Evolutionary conservation across 1,139 yeast species (phyloP), one percentile per base, ranked within the genome.

Genomic region (Blastobotrys elegans): DNA sequence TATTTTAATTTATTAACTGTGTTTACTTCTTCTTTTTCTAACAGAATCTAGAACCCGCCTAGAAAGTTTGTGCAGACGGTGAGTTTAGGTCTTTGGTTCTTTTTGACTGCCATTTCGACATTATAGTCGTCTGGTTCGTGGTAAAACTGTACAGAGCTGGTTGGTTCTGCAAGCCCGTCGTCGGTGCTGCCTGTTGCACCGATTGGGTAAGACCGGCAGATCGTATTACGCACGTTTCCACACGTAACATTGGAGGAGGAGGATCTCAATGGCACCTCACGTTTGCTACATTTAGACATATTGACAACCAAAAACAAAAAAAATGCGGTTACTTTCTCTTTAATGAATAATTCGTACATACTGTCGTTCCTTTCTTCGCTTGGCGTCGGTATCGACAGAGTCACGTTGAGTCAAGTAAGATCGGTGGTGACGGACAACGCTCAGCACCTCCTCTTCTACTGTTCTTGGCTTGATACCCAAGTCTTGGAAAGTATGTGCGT

Each of bases 391-490:
- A 48, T 66, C 70, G 45, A 59, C 49, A 39, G 66, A 56, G 55
- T 67, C 70, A 39, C 65, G 64, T 54, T 62, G 56, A 54, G 56
- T 62, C 38, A 59, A 55, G 52, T 65, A 63, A 52, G 63, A 55
- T 44, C 71, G 62, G 62, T 64, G 66, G 62, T 62, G 66, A 50
- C 70, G 62, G 17, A 80, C 81, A 62, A 82, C 80, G 53, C 78
- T 74, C 69, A 82, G 82, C 56, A 85, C 71, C 57, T 79, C 80
- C 60, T 83, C 84, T 52, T 84, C 84, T 59, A 87, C 74, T 56
- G 73, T 76, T 58, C 80, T 85, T 33, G 84, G 79, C 50, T 77
- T 78, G 61, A 87, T 79, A 44, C 88, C 94, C 61, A 87, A 76
- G 62, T 86, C 94, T 33, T 70, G 72, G 67, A 83, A 87, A 16